These are phyloP conservation scores for Botrytis tulipae DNA, from an alignment of 2,329 filamentous ascomycete genomes.

Conservation along the genomic window DNA sequence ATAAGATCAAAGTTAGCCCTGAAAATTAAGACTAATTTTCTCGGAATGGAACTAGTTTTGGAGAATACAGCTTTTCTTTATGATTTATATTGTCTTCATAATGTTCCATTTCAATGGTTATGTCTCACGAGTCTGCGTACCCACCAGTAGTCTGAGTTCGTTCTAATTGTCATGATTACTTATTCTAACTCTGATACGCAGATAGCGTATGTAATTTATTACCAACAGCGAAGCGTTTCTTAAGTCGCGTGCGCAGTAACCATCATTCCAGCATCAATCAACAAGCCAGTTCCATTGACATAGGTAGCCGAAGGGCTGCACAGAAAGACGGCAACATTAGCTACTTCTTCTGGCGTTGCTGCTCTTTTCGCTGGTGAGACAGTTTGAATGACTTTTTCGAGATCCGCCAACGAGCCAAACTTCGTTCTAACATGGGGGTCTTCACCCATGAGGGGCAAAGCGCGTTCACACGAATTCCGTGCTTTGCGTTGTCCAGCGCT, in stretches of 20 bases:
- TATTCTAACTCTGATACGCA: not conserved
- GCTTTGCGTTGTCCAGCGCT: not conserved
- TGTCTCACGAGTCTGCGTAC: too few species aligned
- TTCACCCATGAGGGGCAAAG: conserved; percentile 24
- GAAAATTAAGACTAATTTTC: too few species aligned
- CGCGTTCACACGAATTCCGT: not conserved
- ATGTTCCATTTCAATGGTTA: too few species aligned
- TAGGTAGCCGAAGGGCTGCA: conserved; percentile 24
- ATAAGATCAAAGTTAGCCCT: too few species aligned
- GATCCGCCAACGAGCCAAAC: not conserved
- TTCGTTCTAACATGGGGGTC: conserved; percentile 23
- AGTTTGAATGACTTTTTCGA: not conserved
- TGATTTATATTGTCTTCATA: too few species aligned
- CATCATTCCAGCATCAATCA: conserved; percentile 22
- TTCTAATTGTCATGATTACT: not conserved
- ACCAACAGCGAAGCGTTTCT: not conserved
- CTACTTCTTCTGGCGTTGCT: conserved; percentile 26
- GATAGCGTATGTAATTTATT: not conserved
- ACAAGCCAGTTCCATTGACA: conserved; percentile 22
- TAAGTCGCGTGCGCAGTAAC: not conserved
- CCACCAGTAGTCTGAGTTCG: not conserved
- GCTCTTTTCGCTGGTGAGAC: conserved; percentile 5
- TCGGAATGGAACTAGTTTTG: too few species aligned
- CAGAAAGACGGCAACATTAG: conserved; percentile 25
- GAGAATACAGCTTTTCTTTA: too few species aligned